Percentiles rank a stretch among this genome's conserved stretches.
Conservation (phyloP, 306 rosid genomes). For the Corylus avellana region DNA sequence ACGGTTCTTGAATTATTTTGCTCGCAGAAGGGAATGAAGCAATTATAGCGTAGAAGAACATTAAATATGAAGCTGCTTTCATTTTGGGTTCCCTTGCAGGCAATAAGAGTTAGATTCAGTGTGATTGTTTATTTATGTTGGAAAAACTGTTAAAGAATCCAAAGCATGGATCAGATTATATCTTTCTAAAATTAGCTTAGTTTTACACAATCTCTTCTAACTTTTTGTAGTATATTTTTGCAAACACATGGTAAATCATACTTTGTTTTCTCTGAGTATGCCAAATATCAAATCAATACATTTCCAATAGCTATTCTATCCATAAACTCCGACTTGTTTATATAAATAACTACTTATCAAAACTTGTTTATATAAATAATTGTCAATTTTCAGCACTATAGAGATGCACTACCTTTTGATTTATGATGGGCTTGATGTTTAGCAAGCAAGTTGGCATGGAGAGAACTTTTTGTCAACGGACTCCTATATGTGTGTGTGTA, state of each 20-base stretch:
- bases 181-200: too few relatives aligned
- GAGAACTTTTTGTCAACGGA: background rate
- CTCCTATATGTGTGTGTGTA: background rate
- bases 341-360: too few relatives aligned
- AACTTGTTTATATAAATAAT: too few relatives aligned
- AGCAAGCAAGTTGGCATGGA: background rate
- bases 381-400: too few relatives aligned
- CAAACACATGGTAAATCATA: background rate
- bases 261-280: too few relatives aligned
- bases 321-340: too few relatives aligned
- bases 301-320: too few relatives aligned
- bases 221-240: background rate
- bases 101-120: conserved; percentile 9
- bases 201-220: background rate
- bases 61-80: conserved; percentile 4
- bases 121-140: conserved; percentile 3
- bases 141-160: background rate
- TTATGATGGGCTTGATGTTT: too few relatives aligned
- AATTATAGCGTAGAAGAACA: background rate
- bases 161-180: background rate
- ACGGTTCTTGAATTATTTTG: background rate
- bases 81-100: background rate
- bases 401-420: too few relatives aligned
- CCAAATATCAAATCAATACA: too few relatives aligned
- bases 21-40: conserved; percentile 5